A percentile compares a stretch with the other conserved stretches of the same genome.
Evolutionary conservation across 2,329 filamentous ascomycete species (phyloP).

Genomic region (Monilinia laxa): DNA sequence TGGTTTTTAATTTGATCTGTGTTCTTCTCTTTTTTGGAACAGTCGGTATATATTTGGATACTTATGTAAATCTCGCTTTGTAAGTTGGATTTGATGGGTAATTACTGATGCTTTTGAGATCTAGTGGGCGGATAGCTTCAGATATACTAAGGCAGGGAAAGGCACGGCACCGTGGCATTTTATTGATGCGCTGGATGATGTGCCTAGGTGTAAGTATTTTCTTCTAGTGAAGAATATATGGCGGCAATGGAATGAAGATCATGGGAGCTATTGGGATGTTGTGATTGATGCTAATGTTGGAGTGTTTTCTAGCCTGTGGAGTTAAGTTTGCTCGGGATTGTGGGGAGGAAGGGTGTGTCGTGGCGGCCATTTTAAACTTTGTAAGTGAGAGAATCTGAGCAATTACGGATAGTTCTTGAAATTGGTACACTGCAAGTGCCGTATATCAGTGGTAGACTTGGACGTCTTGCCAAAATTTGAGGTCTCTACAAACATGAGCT

Average conservation of each 20-base stretch:
- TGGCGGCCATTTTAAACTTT: conserved; percentile 45
- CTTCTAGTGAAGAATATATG: background rate
- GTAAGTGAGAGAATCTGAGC: conserved; percentile 27
- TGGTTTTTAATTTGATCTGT: background rate
- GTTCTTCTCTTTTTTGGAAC: background rate
- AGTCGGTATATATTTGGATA: background rate
- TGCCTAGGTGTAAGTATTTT: conserved; percentile 44
- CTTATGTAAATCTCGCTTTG: background rate
- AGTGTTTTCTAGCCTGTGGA: conserved; percentile 46
- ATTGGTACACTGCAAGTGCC: background rate
- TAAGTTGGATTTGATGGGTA: background rate
- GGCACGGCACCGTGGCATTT: conserved; percentile 66
- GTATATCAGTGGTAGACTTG: no score
- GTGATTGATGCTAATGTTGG: background rate
- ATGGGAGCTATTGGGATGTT: background rate
- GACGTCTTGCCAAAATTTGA: background rate
- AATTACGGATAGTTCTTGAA: background rate
- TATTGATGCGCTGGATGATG: conserved; percentile 66
- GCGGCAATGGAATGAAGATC: background rate
- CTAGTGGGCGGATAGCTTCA: conserved; percentile 60
- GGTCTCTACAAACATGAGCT: background rate
- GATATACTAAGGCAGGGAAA: conserved; percentile 62
- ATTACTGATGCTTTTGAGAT: background rate
- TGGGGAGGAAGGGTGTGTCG: conserved; percentile 60
- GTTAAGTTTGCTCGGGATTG: conserved; percentile 62